phyloP scores from a whole-genome alignment of 2,329 filamentous ascomycete genomes.

The Fusarium continuum region DNA sequence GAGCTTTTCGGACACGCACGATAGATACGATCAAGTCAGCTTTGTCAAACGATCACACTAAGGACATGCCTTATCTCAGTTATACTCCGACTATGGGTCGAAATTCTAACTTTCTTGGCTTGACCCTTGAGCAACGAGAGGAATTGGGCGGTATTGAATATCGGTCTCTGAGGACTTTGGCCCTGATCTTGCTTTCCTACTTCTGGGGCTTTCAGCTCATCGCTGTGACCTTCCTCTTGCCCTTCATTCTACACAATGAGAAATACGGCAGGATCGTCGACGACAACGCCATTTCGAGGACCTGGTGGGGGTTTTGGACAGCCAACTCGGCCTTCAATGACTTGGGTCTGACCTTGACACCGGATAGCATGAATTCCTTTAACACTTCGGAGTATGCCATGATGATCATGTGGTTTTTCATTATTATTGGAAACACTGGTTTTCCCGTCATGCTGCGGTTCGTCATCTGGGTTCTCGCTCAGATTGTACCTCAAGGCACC shows the following conservation, averaged over 20 bases:
- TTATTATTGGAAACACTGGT: slow-evolving; percentile 93
- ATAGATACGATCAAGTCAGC: slow-evolving; percentile 67
- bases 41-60: slow-evolving; percentile 62
- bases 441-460: slow-evolving; percentile 96
- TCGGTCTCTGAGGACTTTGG: slow-evolving; percentile 86
- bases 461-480: slow-evolving; percentile 84
- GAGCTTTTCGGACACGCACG: slow-evolving; percentile 56
- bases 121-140: slow-evolving; percentile 90
- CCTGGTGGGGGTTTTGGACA: slow-evolving; percentile 95
- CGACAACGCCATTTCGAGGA: slow-evolving; percentile 66
- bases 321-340: slow-evolving; percentile 91
- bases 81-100: slow-evolving; percentile 92
- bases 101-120: slow-evolving; percentile 90
- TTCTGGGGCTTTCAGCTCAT: slow-evolving; percentile 85
- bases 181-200: slow-evolving; percentile 79
- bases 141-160: slow-evolving; percentile 98
- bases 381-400: slow-evolving; percentile 78
- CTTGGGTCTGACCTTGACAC: slow-evolving; percentile 90
- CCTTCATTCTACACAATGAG: slow-evolving; percentile 77
- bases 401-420: slow-evolving; percentile 82
- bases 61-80: slow-evolving; percentile 86
- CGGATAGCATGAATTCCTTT: slow-evolving; percentile 94
- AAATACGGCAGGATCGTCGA: slow-evolving; percentile 74
- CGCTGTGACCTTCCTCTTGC: slow-evolving; percentile 75
- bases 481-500: slow-evolving; percentile 69